phyloP scores from a whole-genome alignment of 768 basidiomycete species.

The Sporobolomyces pararoseus region DNA sequence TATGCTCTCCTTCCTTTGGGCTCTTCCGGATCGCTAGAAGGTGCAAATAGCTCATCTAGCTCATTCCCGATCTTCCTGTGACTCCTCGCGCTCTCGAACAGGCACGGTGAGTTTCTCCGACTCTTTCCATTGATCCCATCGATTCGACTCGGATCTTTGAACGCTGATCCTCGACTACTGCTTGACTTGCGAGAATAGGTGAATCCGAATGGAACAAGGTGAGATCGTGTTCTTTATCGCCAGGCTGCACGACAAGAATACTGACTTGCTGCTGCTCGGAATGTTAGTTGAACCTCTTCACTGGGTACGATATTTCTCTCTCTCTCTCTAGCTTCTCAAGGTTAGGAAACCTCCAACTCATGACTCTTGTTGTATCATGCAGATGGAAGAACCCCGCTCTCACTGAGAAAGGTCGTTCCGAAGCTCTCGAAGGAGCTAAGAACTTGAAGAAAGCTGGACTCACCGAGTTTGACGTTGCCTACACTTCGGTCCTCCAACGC shows the following conservation, averaged over 20 bases:
- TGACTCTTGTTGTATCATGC: background rate
- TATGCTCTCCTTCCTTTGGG: too few species aligned
- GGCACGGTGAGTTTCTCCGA: slow-evolving; percentile 25
- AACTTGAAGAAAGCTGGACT: slow-evolving; percentile 35
- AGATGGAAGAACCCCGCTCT: slow-evolving; percentile 41
- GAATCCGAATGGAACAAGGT: slow-evolving; percentile 40
- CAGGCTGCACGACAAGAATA: too few species aligned
- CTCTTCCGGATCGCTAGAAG: background rate
- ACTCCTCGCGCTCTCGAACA: background rate
- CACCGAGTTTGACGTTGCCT: slow-evolving; percentile 43
- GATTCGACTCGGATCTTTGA: background rate
- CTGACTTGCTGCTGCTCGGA: background rate
- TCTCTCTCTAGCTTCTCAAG: background rate
- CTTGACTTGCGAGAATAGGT: background rate
- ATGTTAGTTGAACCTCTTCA: slow-evolving; percentile 42
- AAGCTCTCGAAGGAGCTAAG: slow-evolving; percentile 41
- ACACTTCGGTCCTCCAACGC: slow-evolving; percentile 44
- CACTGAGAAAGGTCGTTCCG: slow-evolving; percentile 41
- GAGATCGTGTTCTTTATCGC: background rate
- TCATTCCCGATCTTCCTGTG: background rate
- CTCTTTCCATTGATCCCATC: slow-evolving; percentile 2
- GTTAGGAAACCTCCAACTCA: background rate
- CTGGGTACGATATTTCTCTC: slow-evolving; percentile 23
- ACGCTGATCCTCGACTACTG: background rate
- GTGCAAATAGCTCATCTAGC: background rate